Evolutionary conservation across 1,139 yeast species (phyloP), one percentile per base, ranked within the genome.

Genomic region (Magnusiomyces starmeri): DNA sequence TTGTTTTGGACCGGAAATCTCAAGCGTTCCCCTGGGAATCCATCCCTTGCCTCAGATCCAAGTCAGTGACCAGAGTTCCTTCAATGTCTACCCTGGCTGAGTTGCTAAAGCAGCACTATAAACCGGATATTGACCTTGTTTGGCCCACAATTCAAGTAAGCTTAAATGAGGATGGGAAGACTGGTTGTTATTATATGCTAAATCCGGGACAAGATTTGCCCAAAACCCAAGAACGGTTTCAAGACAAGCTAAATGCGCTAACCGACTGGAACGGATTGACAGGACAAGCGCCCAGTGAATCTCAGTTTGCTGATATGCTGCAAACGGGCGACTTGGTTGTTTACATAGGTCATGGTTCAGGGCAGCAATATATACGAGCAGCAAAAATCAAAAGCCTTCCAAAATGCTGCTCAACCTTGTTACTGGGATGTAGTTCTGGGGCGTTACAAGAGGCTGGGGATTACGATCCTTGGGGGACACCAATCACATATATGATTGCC

Each of bases 341-440:
- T 0, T 92, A 87, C 63, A 75, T 90, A 56, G 98, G 98, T 0
- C 98, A 92, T 68, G 97, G 97, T 0, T 95, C 97, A 1, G 96
- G 97, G 29, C 95, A 88, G 58, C 92, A 85, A 57, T 88, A 83
- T 62, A 71, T 87, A 12, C 74, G 81, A 27, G 70, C 78, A 2
- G 72, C 74, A 16, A 68, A 72, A 2, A 65, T 84, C 46, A 79
- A 79, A 55, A 64, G 69, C 18, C 65, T 75, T 52, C 60, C 63
- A 1, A 58, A 53, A 1, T 71, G 86, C 40, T 83, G 94, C 1
- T 89, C 96, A 0, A 72, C 85, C 10, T 72, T 92, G 44, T 71
- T 92, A n/a, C 70, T 92, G 46, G 98, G 98, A 0, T 92, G 98
- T 62, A 86, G 96, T 0, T 90, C 97, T 0, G 96, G 96, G 0